Percentiles rank a stretch among this genome's conserved stretches.
Conservation (phyloP, 495 filamentous ascomycete genomes). For the Aspergillus homomorphus region DNA sequence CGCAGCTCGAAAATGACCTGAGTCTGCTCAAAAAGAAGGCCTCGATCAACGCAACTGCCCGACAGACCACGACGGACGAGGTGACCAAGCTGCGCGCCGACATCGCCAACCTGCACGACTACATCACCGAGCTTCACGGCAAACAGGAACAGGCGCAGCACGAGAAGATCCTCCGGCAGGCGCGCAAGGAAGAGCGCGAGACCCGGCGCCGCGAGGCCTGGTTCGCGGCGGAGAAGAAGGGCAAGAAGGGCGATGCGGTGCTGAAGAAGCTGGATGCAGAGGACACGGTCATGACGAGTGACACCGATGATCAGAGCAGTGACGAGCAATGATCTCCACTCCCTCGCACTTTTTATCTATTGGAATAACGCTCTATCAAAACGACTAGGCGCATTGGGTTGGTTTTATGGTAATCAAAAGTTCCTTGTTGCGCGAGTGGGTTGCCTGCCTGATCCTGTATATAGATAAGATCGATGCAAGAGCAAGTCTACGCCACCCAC, state of each 20-base stretch:
- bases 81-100: conserved; percentile 39
- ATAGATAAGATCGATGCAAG: too few species aligned
- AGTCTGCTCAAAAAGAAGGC: conserved; percentile 40
- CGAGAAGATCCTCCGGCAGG: conserved; percentile 36
- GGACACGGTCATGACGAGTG: conserved; percentile 34
- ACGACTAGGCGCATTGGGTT: too few species aligned
- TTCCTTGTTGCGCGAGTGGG: too few species aligned
- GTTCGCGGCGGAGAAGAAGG: conserved; percentile 47
- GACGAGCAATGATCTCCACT: conserved; percentile 27
- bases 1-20: conserved; percentile 35
- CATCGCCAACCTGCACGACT: conserved; percentile 38
- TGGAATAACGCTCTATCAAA: too few species aligned
- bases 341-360: not conserved
- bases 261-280: conserved; percentile 40
- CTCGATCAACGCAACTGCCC: conserved; percentile 37
- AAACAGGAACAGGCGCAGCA: conserved; percentile 37
- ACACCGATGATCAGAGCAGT: conserved; percentile 37
- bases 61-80: conserved; percentile 36
- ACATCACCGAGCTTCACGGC: conserved; percentile 40
- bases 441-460: too few species aligned
- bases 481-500: too few species aligned
- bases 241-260: conserved; percentile 40
- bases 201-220: conserved; percentile 40
- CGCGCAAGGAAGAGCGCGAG: conserved; percentile 42
- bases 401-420: too few species aligned